These are phyloP conservation scores for Coemansia sp. DNA, from an alignment of 192 early-diverging fungal genomes.

Conservation along the genomic window DNA sequence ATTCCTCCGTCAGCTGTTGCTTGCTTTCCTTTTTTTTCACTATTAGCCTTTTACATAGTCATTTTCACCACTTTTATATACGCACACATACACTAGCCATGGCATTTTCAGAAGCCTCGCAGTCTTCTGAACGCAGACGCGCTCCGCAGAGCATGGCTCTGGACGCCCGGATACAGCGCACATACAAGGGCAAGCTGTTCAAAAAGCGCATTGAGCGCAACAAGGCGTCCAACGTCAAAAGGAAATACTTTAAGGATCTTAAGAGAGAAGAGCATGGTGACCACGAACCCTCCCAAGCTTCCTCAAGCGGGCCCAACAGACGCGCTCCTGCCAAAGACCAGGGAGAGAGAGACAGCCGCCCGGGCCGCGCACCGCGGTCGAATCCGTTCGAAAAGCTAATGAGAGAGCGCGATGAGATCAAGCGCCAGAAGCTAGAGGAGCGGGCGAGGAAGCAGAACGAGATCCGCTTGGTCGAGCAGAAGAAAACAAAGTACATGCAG, in stretches of 20 bases:
- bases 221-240: conserved; percentile 35
- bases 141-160: conserved; percentile 26
- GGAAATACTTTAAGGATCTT: conserved; percentile 48
- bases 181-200: conserved; percentile 41
- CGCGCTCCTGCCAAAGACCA: background rate
- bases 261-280: conserved; percentile 5
- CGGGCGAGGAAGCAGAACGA: conserved; percentile 17
- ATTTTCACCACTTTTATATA: background rate
- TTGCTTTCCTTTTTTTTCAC: conserved; percentile 4
- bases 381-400: conserved; percentile 41
- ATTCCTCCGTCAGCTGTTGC: no score
- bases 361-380: conserved; percentile 23
- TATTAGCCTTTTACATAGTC: no score
- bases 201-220: conserved; percentile 53
- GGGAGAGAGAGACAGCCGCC: background rate
- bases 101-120: conserved; percentile 3
- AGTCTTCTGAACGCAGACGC: conserved; percentile 25
- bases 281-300: background rate
- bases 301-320: background rate
- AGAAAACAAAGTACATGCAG: conserved; percentile 25
- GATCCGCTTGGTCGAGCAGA: conserved; percentile 18
- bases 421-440: conserved; percentile 20
- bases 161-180: conserved; percentile 26
- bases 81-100: conserved; percentile 1
- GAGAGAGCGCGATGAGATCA: conserved; percentile 24